These are phyloP conservation scores for Metarhizium rileyi DNA, from an alignment of 2,329 filamentous ascomycete species.

Conservation along the genomic window DNA sequence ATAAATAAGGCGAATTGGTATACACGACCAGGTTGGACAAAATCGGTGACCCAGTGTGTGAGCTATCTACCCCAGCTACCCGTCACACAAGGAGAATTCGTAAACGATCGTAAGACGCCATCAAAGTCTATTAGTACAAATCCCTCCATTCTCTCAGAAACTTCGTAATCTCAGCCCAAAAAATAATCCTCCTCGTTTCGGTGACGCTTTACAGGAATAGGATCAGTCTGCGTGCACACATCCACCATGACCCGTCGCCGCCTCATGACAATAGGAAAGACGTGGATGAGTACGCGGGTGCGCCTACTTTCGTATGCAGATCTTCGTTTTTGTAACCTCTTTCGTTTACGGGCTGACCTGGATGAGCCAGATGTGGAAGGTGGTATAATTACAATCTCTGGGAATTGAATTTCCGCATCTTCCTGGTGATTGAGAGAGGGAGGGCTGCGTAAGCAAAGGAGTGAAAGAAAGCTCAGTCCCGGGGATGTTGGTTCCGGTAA, in stretches of 20 bases:
- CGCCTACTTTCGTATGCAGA: neutral
- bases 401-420: neutral
- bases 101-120: neutral
- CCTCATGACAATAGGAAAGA: neutral
- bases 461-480: constrained; percentile 1
- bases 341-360: neutral
- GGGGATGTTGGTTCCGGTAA: neutral
- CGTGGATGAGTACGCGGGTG: neutral
- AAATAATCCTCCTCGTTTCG: neutral
- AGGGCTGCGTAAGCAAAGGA: neutral
- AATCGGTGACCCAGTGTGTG: neutral
- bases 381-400: neutral
- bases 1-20: neutral
- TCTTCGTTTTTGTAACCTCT: neutral
- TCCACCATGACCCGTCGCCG: constrained; percentile 2
- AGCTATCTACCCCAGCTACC: neutral
- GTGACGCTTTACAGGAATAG: neutral
- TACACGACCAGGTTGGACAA: neutral
- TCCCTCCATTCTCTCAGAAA: neutral
- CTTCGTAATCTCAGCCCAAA: neutral
- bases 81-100: neutral
- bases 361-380: constrained; percentile 1
- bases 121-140: neutral
- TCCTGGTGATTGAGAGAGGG: neutral
- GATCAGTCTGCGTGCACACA: constrained; percentile 1